Base-by-base conservation (phyloP, 805 yeast species). In the Candida pini region DNA sequence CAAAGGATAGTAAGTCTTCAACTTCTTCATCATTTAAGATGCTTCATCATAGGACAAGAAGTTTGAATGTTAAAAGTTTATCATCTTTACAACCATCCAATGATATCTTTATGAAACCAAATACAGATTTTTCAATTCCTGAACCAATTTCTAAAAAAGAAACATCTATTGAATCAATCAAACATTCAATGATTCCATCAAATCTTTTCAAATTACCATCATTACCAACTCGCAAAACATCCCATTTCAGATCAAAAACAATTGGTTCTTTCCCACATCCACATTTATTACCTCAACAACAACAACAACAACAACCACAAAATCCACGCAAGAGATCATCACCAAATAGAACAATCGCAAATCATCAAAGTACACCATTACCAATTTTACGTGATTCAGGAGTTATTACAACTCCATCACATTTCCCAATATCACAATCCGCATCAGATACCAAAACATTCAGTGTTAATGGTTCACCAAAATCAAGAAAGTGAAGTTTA, bases 171-270 rank as follows among this genome's bases (percentile, higher is more conserved):
- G n/a, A n/a, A n/a, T n/a, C n/a, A n/a, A n/a, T n/a, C n/a, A n/a
- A n/a, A n/a, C 30, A 9, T 6, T 16, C 8, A 18, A 21, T 15
- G 13, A 18, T 18, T 13, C 17, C 33, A 2, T 26, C 35, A 3
- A 32, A 35, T 20, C n/a, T 40, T 9, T 48, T 48, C 40, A 40
- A 45, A 25, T 31, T 45, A 4, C 52, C 54, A 9, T 32, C 39
- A 17, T 38, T 45, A 24, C 53, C 51, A 9, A 32, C 39, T 24
- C 36, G 48, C 3, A 35, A 38, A 28, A 15, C 37, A 9, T 24
- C 39, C 16, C 58, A 53, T 38, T 34, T 39, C 21, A 45, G 59
- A 20, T 45, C 57, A 15, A 50, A 55, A 28, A 54, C 60, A 4
- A 38, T 53, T 14, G 38, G 51, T 21, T 36, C 49, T 30, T 45